phyloP scores from a whole-genome alignment of 768 basidiomycete species.

The Agaricus subrufescens region DNA sequence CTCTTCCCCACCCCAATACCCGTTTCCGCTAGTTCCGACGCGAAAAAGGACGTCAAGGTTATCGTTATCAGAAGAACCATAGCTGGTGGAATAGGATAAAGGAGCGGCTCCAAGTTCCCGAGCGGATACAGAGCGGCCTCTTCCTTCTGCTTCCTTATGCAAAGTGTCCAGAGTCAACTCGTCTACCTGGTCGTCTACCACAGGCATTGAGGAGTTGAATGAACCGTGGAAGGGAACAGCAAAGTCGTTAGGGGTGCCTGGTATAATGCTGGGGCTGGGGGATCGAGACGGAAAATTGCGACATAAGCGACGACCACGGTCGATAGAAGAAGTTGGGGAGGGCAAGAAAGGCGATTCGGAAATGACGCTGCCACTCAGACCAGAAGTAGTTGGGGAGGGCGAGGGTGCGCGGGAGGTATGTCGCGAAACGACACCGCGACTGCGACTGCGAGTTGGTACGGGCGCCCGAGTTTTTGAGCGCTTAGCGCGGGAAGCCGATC shows the following conservation, averaged over 20 bases:
- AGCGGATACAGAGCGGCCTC: conserved; percentile 6
- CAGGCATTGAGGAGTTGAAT: conserved; percentile 13
- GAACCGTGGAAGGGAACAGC: conserved; percentile 13
- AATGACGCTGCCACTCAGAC: not conserved
- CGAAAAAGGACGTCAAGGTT: conserved; percentile 7
- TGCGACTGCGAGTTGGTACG: conserved; percentile 29
- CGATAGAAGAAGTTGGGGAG: conserved; percentile 20
- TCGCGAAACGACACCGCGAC: conserved; percentile 37
- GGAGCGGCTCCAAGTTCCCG: conserved; percentile 3
- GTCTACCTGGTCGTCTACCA: conserved; percentile 21
- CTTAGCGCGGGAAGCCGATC: conserved; percentile 35
- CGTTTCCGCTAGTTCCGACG: not conserved
- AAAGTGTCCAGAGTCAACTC: conserved; percentile 19
- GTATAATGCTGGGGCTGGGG: conserved; percentile 42
- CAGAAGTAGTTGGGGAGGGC: conserved; percentile 7
- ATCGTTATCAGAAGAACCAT: conserved; percentile 10
- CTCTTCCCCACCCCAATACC: conserved; percentile 4
- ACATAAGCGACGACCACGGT: conserved; percentile 29
- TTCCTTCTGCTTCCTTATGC: not conserved
- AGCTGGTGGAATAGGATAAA: conserved; percentile 9
- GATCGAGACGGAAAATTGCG: conserved; percentile 33
- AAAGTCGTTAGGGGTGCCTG: conserved; percentile 39
- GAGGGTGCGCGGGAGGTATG: conserved; percentile 25
- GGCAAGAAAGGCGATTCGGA: conserved; percentile 23
- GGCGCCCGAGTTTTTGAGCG: conserved; percentile 51